phyloP scores from a whole-genome alignment of 345 rosid species.

The Euphorbia lathyris region DNA sequence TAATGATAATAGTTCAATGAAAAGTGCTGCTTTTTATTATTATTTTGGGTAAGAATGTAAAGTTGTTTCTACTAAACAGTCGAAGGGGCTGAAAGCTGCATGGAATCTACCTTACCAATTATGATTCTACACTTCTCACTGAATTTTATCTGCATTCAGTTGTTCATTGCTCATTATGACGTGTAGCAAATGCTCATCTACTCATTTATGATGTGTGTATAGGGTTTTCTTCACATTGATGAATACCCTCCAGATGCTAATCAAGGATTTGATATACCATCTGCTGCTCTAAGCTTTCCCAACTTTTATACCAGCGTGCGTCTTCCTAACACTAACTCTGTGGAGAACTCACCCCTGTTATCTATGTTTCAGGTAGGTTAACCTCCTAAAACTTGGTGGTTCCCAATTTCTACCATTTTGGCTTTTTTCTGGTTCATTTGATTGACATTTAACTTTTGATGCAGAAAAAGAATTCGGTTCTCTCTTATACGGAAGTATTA shows the following conservation, averaged over 20 bases:
- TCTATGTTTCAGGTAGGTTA: slow-evolving; percentile 57
- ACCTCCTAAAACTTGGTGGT: neutral
- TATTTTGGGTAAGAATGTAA: too few relatives aligned
- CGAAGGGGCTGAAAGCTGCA: neutral
- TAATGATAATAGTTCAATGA: neutral
- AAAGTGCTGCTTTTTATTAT: too few relatives aligned
- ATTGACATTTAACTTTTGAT: slow-evolving; percentile 22
- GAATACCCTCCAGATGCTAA: slow-evolving; percentile 99
- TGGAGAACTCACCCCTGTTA: slow-evolving; percentile 44
- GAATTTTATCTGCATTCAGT: slow-evolving; percentile 4
- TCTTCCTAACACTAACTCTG: slow-evolving; percentile 36
- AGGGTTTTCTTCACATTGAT: slow-evolving; percentile 93
- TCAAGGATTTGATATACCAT: slow-evolving; percentile 95
- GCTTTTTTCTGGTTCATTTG: slow-evolving; percentile 2
- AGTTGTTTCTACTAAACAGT: neutral
- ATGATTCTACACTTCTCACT: neutral
- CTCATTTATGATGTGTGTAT: slow-evolving; percentile 20
- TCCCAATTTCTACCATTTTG: slow-evolving; percentile 4
- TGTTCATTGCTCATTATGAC: slow-evolving; percentile 26
- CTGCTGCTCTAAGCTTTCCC: slow-evolving; percentile 84
- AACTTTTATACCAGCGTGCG: slow-evolving; percentile 44
- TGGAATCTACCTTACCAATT: neutral
- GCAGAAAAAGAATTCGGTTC: slow-evolving; percentile 64
- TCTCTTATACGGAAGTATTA: slow-evolving; percentile 83
- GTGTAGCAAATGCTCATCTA: slow-evolving; percentile 21